Conservation (phyloP, 2,329 filamentous ascomycete species). For the Corinectria fuckeliana region DNA sequence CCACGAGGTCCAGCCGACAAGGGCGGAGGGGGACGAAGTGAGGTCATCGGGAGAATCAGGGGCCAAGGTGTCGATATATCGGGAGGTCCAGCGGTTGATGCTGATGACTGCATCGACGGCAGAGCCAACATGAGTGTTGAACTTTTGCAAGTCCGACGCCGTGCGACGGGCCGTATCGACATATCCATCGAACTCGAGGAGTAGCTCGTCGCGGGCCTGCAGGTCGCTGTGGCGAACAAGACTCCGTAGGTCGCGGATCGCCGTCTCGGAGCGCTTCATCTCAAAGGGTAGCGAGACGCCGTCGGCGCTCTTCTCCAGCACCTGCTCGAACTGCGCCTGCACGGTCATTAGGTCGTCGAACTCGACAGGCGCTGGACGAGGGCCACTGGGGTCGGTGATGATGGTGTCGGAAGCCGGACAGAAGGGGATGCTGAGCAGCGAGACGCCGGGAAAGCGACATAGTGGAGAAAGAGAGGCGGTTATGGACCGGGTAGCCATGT, state of each 20-base stretch:
- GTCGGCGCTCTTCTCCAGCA: conserved; percentile 71
- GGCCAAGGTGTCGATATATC: conserved; percentile 69
- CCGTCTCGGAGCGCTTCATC: conserved; percentile 79
- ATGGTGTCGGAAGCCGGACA: conserved; percentile 53
- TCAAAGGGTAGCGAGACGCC: conserved; percentile 74
- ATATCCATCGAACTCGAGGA: conserved; percentile 78
- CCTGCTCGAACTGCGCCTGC: conserved; percentile 78
- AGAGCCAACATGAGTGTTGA: conserved; percentile 77
- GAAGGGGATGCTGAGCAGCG: conserved; percentile 68
- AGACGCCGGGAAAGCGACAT: conserved; percentile 71
- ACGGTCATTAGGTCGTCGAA: conserved; percentile 78
- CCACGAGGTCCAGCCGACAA: conserved; percentile 50
- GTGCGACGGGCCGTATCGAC: conserved; percentile 71
- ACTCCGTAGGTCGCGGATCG: conserved; percentile 75
- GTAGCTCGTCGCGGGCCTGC: conserved; percentile 71
- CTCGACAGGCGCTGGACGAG: conserved; percentile 55
- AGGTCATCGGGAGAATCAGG: conserved; percentile 39
- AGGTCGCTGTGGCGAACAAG: conserved; percentile 75
- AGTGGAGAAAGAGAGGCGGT: conserved; percentile 70
- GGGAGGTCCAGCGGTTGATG: conserved; percentile 78
- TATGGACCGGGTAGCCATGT: conserved; percentile 67
- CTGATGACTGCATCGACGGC: conserved; percentile 77
- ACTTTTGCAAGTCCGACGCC: conserved; percentile 71
- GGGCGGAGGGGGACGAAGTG: conserved; percentile 41
- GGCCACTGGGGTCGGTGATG: conserved; percentile 32